A percentile compares a stretch with the other conserved stretches of the same genome.
Evolutionary conservation across 2,329 filamentous ascomycete genomes (phyloP).

Genomic region (Diaporthe vexans): DNA sequence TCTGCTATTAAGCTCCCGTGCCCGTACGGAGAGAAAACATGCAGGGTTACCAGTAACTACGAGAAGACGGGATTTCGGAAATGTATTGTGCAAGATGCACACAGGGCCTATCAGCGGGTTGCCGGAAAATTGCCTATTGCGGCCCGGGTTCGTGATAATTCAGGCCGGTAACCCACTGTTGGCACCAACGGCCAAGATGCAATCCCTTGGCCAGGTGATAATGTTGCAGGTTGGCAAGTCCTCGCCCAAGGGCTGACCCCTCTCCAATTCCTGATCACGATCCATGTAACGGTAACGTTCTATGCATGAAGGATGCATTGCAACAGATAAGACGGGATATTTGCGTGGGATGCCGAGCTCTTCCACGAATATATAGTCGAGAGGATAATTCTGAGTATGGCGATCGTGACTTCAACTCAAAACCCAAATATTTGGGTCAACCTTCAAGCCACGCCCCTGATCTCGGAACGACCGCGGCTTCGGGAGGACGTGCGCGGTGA

Average conservation of each 20-base stretch:
- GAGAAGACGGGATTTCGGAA: background rate
- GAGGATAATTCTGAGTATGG: too few species aligned
- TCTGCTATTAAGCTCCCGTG: background rate
- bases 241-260: background rate
- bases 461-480: background rate
- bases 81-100: too few species aligned
- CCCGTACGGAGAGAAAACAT: background rate
- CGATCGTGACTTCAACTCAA: background rate
- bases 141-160: background rate
- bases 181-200: background rate
- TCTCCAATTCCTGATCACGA: background rate
- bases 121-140: slow-evolving; percentile 2
- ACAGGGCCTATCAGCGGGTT: background rate
- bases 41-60: too few species aligned
- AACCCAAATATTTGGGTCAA: background rate
- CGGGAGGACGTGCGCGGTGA: background rate
- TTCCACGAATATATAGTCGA: background rate
- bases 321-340: background rate
- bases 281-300: background rate
- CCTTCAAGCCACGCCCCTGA: background rate
- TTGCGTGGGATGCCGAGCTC: too few species aligned
- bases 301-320: background rate
- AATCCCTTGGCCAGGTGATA: background rate
- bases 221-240: background rate
- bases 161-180: background rate